Percentiles rank a stretch among this genome's conserved stretches.
These are phyloP conservation scores for Adenanthera pavonina DNA, from an alignment of 306 rosid species.

Conservation along the genomic window DNA sequence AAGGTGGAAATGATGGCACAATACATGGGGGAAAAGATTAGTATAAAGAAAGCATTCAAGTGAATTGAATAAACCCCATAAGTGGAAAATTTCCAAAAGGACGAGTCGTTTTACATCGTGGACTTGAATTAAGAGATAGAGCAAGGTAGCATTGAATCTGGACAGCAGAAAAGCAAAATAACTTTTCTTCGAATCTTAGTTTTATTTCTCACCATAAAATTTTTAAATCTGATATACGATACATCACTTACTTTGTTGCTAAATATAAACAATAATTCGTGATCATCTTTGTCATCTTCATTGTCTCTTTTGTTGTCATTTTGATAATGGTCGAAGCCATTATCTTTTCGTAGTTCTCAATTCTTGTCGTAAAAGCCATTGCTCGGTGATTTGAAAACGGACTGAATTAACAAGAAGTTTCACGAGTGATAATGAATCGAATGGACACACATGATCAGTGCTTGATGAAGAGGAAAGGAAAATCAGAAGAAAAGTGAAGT, in stretches of 20 bases:
- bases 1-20: constrained; percentile 36
- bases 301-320: constrained; percentile 34
- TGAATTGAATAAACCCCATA: constrained; percentile 36
- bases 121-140: constrained; percentile 42
- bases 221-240: constrained; percentile 32
- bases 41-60: constrained; percentile 35
- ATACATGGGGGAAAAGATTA: constrained; percentile 31
- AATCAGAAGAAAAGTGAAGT: background rate
- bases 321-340: background rate
- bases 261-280: constrained; percentile 28
- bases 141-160: constrained; percentile 64
- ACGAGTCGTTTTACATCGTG: constrained; percentile 58
- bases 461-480: background rate
- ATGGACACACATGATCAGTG: background rate
- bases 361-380: background rate
- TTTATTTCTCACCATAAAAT: constrained; percentile 27
- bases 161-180: constrained; percentile 42
- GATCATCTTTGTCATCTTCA: constrained; percentile 40
- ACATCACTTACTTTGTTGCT: constrained; percentile 40
- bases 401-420: background rate
- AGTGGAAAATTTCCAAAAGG: constrained; percentile 32
- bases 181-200: constrained; percentile 36
- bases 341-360: background rate
- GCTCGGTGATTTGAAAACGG: background rate
- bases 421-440: background rate